Evolutionary conservation across 495 filamentous ascomycete genomes (phyloP), one percentile per base, ranked within the genome.

Genomic region (Aspergillus sclerotiicarbonarius): DNA sequence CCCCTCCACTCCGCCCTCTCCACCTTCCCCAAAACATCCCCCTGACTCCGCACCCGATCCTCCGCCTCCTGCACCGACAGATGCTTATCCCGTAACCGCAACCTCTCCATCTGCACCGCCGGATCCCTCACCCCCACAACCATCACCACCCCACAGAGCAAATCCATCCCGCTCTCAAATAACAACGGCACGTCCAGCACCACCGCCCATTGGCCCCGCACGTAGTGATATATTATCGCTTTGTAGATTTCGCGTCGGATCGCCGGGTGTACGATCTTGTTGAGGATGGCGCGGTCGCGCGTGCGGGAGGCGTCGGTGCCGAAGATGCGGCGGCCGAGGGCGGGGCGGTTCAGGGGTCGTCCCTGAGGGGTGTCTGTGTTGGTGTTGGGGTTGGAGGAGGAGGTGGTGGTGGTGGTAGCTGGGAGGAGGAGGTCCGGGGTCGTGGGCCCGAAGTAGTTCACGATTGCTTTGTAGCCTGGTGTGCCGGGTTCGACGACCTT

Each of bases 111-210:
- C 79, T 98, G 94, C 20, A 91, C 78, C 33, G 72, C 80, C 0
- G 88, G 85, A 62, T 91, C 86, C 9, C 68, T 72, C 10, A 96
- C 90, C 0, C 85, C 90, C 0, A 98, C 92, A 9, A 98, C 91
- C 51, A 96, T 67, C 0, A 97, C 89, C 5, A 82, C 83, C 0
- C 90, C 89, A 63, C 90, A 96, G 47, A 92, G 80, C 21, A 82
- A 60, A 64, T 98, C 94, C 77, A 96, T 84, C 3, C 84, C 83
- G 58, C 80, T 82, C 76, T 98, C 94, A 66, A 95, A 97, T 16
- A 98, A 82, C 41, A 98, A 74, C 45, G 94, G 94, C 1, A 98
- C 84, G 67, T 98, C 94, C 9, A 98, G 74, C n/a, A 98, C 87
- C 10, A 95, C 90, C 0, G 90, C 92, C 89, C 92, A 89, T 54